Base-by-base conservation (phyloP, 2,329 filamentous ascomycete genomes). In the Triangularia verruculosa region DNA sequence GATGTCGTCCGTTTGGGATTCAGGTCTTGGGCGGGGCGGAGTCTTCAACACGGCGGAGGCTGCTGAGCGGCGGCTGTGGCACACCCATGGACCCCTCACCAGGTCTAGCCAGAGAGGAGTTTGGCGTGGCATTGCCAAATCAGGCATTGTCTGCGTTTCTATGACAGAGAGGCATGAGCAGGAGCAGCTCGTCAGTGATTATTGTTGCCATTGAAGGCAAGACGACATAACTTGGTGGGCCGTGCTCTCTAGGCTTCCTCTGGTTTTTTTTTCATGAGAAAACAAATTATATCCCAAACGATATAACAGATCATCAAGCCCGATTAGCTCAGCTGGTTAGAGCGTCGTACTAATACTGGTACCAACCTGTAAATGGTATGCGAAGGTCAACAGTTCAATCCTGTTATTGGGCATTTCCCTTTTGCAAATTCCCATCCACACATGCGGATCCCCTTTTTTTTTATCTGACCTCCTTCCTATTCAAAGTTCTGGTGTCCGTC, bases 321-420 rank as follows among this genome's bases (percentile, higher is more conserved):
- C 67, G 68, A 62, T 70, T 70, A 70, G 68, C 68, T 70, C 68
- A 70, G 68, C 67, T 70, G 68, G 68, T 70, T 70, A 70, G 68
- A 70, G 68, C 68, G 68, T 70, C 67, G 68, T 70, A 70, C 68
- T 70, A 70, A 70, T 70, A 70, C 56, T 24, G 56, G 57, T 61
- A 34, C 47, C 13, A 20, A 57, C 60, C 61, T 55, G 57, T 69
- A 67, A 64, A 47, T 63, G 59, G 68, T 68, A 70, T 70, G 68
- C 68, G 67, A 70, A 70, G 68, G 68, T 70, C 68, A 70, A 70
- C 68, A 70, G 68, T 70, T 70, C 68, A 70, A 70, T 70, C 68
- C 68, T 70, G 68, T 70, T 70, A 70, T 62, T 70, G 68, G 68
- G 68, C 68, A 70, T 60, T 28, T 17, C 24, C 60, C 54, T 61